Evolutionary conservation across 1,284 basidiomycete genomes (phyloP).

Genomic region (Tranzscheliella williamsii): DNA sequence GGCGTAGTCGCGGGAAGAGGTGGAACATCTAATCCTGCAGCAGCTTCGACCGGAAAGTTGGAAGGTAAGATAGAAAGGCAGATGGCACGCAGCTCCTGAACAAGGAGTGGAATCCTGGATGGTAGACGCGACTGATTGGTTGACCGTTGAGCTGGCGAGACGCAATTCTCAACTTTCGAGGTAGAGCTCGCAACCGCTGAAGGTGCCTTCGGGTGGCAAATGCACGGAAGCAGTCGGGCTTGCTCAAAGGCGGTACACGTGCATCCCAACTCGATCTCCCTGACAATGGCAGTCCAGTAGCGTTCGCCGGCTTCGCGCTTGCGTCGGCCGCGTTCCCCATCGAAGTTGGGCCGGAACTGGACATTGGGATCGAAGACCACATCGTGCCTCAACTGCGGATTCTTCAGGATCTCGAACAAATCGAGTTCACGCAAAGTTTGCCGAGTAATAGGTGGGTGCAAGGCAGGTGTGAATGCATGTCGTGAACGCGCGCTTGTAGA

Average conservation of each 20-base stretch:
- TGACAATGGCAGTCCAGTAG: slow-evolving; percentile 81
- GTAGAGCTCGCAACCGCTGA: too few relatives aligned
- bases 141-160: neutral
- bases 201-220: slow-evolving; percentile 36
- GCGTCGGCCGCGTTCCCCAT: slow-evolving; percentile 66
- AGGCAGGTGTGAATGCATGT: slow-evolving; percentile 64
- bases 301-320: slow-evolving; percentile 76
- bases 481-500: slow-evolving; percentile 18
- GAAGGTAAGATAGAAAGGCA: slow-evolving; percentile 75
- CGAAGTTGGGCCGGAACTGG: slow-evolving; percentile 62
- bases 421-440: slow-evolving; percentile 83
- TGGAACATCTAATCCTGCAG: slow-evolving; percentile 67
- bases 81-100: slow-evolving; percentile 78
- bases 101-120: slow-evolving; percentile 74
- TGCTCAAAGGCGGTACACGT: slow-evolving; percentile 76
- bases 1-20: slow-evolving; percentile 1
- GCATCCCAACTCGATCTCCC: slow-evolving; percentile 79
- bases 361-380: slow-evolving; percentile 72
- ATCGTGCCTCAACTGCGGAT: slow-evolving; percentile 88
- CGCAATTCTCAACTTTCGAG: neutral
- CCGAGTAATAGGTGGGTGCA: slow-evolving; percentile 78
- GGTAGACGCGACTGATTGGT: slow-evolving; percentile 61
- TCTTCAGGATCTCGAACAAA: slow-evolving; percentile 79
- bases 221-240: slow-evolving; percentile 57
- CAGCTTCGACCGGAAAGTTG: slow-evolving; percentile 64